Evolutionary conservation across 1,284 basidiomycete genomes (phyloP).

Genomic region (Butyriboletus appendiculatus): DNA sequence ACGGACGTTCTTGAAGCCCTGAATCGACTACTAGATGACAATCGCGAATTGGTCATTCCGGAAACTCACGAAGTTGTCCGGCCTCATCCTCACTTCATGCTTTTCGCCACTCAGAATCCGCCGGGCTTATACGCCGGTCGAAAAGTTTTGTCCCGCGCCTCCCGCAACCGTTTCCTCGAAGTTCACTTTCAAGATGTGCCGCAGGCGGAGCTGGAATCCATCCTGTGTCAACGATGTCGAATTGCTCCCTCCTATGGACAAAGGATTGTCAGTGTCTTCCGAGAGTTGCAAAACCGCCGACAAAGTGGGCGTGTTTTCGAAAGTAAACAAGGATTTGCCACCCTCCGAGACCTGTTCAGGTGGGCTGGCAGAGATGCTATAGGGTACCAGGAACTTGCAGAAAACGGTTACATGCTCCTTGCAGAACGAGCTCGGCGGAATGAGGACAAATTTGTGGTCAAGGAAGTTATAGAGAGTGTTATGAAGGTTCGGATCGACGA

Average conservation of each 20-base stretch:
- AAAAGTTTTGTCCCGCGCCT: constrained; percentile 94
- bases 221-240: constrained; percentile 84
- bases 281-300: constrained; percentile 90
- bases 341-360: constrained; percentile 94
- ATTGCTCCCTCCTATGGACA: constrained; percentile 94
- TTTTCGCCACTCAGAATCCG: constrained; percentile 99
- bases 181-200: constrained; percentile 99
- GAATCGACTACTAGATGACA: constrained; percentile 96
- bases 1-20: constrained; percentile 98
- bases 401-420: constrained; percentile 97
- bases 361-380: constrained; percentile 93
- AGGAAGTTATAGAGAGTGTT: constrained; percentile 88
- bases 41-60: constrained; percentile 94
- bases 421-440: constrained; percentile 86
- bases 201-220: constrained; percentile 90
- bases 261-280: constrained; percentile 91
- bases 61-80: constrained; percentile 95
- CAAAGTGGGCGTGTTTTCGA: constrained; percentile 95
- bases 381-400: constrained; percentile 90
- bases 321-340: constrained; percentile 96
- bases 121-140: constrained; percentile 97
- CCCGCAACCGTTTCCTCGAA: constrained; percentile 98
- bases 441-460: constrained; percentile 90
- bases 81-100: constrained; percentile 96
- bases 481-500: constrained; percentile 91